Conservation (phyloP, 1,284 basidiomycete species). For the Xerocomus subilludens region DNA sequence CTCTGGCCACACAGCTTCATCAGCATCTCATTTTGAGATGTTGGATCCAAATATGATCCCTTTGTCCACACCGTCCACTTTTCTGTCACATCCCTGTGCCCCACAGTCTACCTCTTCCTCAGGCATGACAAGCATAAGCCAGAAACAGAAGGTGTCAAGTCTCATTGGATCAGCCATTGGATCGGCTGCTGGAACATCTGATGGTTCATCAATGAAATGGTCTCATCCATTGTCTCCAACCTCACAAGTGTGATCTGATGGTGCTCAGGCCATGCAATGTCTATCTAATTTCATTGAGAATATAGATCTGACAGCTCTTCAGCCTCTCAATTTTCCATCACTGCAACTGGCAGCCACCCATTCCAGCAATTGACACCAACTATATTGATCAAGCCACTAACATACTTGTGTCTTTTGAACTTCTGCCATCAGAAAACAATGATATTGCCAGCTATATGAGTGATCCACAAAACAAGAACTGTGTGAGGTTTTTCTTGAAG, state of each 20-base stretch:
- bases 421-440: background rate
- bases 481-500: slow-evolving; percentile 11
- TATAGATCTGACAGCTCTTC: background rate
- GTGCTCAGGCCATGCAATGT: background rate
- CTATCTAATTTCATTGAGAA: background rate
- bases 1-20: too few relatives aligned
- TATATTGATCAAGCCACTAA: slow-evolving; percentile 2
- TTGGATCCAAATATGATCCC: background rate
- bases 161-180: background rate
- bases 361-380: background rate
- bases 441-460: slow-evolving; percentile 16
- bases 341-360: background rate
- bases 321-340: background rate
- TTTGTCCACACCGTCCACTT: background rate
- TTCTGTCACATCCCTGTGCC: background rate
- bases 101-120: background rate
- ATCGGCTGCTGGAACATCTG: too few relatives aligned
- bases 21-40: too few relatives aligned
- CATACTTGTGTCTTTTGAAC: background rate
- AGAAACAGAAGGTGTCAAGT: background rate
- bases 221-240: background rate
- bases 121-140: background rate
- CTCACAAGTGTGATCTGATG: background rate
- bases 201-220: background rate
- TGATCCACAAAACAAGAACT: background rate